Percentiles rank a stretch among this genome's conserved stretches.
These are phyloP conservation scores for Mycena galopus DNA, from an alignment of 768 basidiomycete genomes.

Conservation along the genomic window DNA sequence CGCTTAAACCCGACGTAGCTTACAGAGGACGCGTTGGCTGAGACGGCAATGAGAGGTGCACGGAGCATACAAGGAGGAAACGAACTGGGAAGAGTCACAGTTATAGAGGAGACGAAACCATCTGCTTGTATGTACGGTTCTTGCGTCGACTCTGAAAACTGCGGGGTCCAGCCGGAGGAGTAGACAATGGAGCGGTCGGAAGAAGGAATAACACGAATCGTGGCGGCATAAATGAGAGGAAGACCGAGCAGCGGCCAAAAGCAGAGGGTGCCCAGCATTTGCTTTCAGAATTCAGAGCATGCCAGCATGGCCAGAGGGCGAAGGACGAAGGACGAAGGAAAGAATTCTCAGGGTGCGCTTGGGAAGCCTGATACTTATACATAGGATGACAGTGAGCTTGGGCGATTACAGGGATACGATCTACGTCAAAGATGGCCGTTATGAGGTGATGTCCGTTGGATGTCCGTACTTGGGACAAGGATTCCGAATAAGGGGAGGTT, in stretches of 20 bases:
- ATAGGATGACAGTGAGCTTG: not conserved
- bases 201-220: constrained; percentile 6
- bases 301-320: constrained; percentile 31
- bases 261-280: constrained; percentile 33
- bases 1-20: constrained; percentile 45
- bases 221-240: constrained; percentile 23
- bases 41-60: not conserved
- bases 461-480: not conserved
- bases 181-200: constrained; percentile 24
- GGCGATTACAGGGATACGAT: not conserved
- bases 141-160: constrained; percentile 9
- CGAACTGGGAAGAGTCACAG: constrained; percentile 44
- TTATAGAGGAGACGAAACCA: constrained; percentile 31
- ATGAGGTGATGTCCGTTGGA: no score
- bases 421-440: not conserved
- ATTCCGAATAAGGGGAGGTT: not conserved
- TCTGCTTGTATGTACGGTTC: constrained; percentile 11
- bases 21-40: constrained; percentile 43
- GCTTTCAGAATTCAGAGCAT: constrained; percentile 16
- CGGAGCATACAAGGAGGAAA: not conserved
- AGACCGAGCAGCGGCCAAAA: constrained; percentile 18
- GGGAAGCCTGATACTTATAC: not conserved
- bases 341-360: constrained; percentile 18
- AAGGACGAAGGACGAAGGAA: not conserved
- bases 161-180: constrained; percentile 33